Conservation (phyloP, 2,329 filamentous ascomycete species). For the Cytospora piceae region DNA sequence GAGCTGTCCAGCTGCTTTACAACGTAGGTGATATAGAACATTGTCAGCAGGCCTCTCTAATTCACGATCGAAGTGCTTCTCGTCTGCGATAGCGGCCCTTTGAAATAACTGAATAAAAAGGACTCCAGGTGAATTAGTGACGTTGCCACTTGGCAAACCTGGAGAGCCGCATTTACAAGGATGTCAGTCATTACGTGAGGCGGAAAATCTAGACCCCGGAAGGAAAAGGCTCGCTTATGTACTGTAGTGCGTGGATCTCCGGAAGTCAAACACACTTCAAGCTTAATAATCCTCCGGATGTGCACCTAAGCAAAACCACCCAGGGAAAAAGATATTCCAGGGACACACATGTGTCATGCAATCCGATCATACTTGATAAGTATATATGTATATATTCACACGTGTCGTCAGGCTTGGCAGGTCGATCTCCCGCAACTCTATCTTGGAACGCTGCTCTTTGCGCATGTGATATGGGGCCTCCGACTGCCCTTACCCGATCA, state of each 20-base stretch:
- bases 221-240: neutral
- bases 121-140: neutral
- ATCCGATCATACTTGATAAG: neutral
- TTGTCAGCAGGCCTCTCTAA: too few species aligned
- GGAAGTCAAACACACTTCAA: neutral
- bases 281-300: neutral
- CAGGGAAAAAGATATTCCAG: neutral
- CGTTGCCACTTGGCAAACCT: neutral
- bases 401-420: neutral
- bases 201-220: neutral
- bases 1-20: too few species aligned
- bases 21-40: too few species aligned
- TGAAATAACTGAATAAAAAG: too few species aligned
- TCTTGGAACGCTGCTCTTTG: neutral
- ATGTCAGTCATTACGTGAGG: neutral
- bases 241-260: neutral
- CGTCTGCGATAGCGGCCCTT: too few species aligned
- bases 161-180: neutral
- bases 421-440: conserved; percentile 20
- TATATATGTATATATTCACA: neutral
- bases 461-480: neutral
- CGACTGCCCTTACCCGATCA: neutral
- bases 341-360: neutral
- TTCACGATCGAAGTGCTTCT: too few species aligned
- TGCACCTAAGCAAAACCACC: neutral